Conservation (phyloP, 2,329 filamentous ascomycete genomes). For the Calycina herbarum region DNA sequence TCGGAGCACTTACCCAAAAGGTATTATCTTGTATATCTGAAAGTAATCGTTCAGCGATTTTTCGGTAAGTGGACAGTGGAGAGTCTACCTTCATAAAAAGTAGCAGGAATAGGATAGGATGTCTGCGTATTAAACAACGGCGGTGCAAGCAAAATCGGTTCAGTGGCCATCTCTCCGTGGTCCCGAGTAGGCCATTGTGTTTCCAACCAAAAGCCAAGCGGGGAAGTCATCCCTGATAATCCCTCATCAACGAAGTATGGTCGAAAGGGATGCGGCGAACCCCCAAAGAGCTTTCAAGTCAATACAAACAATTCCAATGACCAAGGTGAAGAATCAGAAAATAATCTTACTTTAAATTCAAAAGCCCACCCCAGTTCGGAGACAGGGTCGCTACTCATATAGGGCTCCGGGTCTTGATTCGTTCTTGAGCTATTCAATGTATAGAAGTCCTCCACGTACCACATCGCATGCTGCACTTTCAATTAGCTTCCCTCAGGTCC, state of each 20-base stretch:
- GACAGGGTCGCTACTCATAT: slow-evolving; percentile 22
- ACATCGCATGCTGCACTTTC: slow-evolving; percentile 7
- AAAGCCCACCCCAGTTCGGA: slow-evolving; percentile 24
- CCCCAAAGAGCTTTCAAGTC: slow-evolving; percentile 12
- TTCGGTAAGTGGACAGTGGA: neutral
- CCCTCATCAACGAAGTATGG: neutral
- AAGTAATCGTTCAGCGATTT: no score
- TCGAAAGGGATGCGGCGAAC: neutral
- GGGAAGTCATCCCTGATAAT: neutral
- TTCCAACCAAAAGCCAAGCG: neutral
- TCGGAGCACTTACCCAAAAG: neutral
- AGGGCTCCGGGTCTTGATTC: slow-evolving; percentile 1
- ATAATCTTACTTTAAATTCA: slow-evolving; percentile 22
- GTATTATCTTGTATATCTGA: neutral
- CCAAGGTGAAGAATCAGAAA: neutral
- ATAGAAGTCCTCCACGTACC: slow-evolving; percentile 2
- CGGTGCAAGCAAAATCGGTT: neutral
- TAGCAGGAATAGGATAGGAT: slow-evolving; percentile 5
- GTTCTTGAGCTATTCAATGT: no score
- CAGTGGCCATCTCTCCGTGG: neutral
- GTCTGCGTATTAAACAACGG: neutral
- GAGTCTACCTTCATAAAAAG: slow-evolving; percentile 20
- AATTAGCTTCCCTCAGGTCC: neutral
- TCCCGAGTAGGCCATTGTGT: neutral
- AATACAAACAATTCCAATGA: neutral